These are phyloP conservation scores for Pseudozyma sp. DNA, from an alignment of 1,284 basidiomycete genomes.

Conservation along the genomic window DNA sequence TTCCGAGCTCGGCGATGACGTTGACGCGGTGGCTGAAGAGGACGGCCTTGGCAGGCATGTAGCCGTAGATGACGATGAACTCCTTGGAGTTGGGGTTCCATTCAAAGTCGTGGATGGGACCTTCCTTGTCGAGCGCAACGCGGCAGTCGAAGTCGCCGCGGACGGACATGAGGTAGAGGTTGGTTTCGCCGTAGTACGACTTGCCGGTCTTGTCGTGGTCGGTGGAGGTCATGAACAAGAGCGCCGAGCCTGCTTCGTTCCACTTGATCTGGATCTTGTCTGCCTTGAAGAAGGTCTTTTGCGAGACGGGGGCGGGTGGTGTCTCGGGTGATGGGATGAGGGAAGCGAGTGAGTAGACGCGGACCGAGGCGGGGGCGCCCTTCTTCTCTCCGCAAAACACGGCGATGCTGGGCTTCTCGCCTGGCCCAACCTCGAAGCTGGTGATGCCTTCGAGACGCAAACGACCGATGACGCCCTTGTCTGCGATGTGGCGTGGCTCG, in stretches of 20 bases:
- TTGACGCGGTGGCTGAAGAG: conserved; percentile 91
- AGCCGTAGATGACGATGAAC: conserved; percentile 95
- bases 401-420: conserved; percentile 83
- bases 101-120: conserved; percentile 93
- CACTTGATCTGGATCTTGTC: conserved; percentile 94
- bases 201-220: conserved; percentile 97
- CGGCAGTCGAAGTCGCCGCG: conserved; percentile 95
- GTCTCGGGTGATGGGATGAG: conserved; percentile 76
- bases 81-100: conserved; percentile 96
- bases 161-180: conserved; percentile 91
- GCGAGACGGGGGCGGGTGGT: conserved; percentile 71
- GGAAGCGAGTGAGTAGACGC: conserved; percentile 81
- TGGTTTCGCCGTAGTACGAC: conserved; percentile 97
- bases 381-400: conserved; percentile 95
- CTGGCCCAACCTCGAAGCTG: conserved; percentile 81
- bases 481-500: conserved; percentile 78
- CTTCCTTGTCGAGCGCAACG: conserved; percentile 93
- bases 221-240: conserved; percentile 87
- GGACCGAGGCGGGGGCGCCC: conserved; percentile 90
- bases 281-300: conserved; percentile 95
- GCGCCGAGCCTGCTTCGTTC: conserved; percentile 83
- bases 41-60: conserved; percentile 93
- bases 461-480: conserved; percentile 82
- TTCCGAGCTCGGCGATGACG: conserved; percentile 88
- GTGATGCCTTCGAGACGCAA: conserved; percentile 84